Evolutionary conservation across 345 rosid species (phyloP).

Genomic region (Citrus sinensis): DVS_A1.0 CM039164.1:21086501-21087000

Average conservation of each 20-base stretch:
- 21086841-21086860: constrained; percentile 38
- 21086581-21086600: neutral
- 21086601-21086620: neutral
- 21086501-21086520: neutral
- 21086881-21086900: constrained; percentile 37
- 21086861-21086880: constrained; percentile 29
- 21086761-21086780: constrained; percentile 26
- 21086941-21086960: constrained; percentile 42
- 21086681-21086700: neutral
- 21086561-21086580: neutral
- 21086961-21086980: constrained; percentile 43
- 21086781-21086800: constrained; percentile 28
- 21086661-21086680: neutral
- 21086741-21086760: neutral
- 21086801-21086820: constrained; percentile 36
- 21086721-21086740: neutral
- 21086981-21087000: constrained; percentile 51
- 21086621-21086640: neutral
- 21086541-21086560: neutral
- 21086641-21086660: too few species aligned
- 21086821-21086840: constrained; percentile 38
- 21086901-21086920: constrained; percentile 36
- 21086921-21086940: constrained; percentile 44
- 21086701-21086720: neutral
- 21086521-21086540: neutral